Base-by-base conservation (phyloP, 768 basidiomycete species). In the Cyathus striatus region DNA sequence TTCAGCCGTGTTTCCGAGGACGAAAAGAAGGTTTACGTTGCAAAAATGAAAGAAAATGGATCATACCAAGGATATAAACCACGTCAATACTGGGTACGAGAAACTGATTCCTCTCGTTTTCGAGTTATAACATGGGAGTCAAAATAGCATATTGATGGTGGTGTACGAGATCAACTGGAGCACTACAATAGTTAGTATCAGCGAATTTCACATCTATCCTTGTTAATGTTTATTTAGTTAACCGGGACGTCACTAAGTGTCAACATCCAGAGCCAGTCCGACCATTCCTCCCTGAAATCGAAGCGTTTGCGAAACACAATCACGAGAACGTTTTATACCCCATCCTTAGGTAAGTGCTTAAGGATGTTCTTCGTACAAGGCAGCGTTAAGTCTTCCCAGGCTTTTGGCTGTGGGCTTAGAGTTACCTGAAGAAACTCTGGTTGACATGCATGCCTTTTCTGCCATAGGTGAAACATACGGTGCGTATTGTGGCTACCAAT, bases 11-110 rank as follows among this genome's bases (percentile, higher is more conserved):
- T 75, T 5, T 44, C 48, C 1, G 56, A 59, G 0, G 70, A 69
- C 21, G 75, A 77, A 56, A 75, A 74, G 51, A 48, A 62, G 41
- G 45, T 46, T 17, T 70, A 72, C 44, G 54, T 52, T 73, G 2
- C 68, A 61, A 1, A 60, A 23, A 66, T 66, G 43, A 71, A 70
- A 44, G 60, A 70, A 21, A 67, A 61, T 0, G 73, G 72, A 5
- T 67, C 71, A 0, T 79, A 75, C 45, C 69, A 76, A 40, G 79
- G 79, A 0, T 81, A 79, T 48, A 80, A 81, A 48, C 65, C 64
- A 4, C 66, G 70, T 7, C 64, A 73, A 44, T 73, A 72, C 40
- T 81, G 77, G 77, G 79, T 51, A 1, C 9, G 6, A 5, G 5
- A 0, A 17, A 3, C 25, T 40, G 3, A 24, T 2, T 13, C 53